Percentiles rank a stretch among this genome's conserved stretches.
Conservation (phyloP, 192 early-diverging fungal genomes). For the Coemansia sp. region DNA sequence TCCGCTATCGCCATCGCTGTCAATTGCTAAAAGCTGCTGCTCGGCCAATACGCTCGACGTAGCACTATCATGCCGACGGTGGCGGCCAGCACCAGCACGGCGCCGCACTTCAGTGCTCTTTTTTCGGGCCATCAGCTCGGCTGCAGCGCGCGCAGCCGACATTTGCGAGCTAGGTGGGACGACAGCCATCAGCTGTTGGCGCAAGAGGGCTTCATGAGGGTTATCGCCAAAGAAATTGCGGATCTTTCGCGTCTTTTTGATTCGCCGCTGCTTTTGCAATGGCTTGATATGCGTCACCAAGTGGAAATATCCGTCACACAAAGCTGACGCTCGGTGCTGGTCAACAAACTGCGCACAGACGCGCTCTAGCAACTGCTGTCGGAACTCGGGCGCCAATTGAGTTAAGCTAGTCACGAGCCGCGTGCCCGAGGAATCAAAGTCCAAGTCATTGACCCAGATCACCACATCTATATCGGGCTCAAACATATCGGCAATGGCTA, state of each 20-base stretch:
- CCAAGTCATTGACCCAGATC: conserved; percentile 55
- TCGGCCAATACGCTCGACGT: conserved; percentile 21
- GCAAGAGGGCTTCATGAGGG: conserved; percentile 57
- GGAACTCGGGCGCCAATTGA: conserved; percentile 29
- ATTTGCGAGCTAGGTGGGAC: conserved; percentile 51
- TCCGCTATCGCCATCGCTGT: conserved; percentile 40
- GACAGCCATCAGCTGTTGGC: conserved; percentile 53
- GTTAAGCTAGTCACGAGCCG: conserved; percentile 26
- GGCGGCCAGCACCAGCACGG: conserved; percentile 1
- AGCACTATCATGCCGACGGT: conserved; percentile 18
- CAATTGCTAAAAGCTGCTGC: conserved; percentile 25
- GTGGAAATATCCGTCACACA: conserved; percentile 58
- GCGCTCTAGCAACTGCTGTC: conserved; percentile 47
- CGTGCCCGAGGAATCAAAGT: conserved; percentile 17
- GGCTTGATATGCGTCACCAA: conserved; percentile 49
- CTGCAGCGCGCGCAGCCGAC: conserved; percentile 37
- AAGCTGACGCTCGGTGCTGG: conserved; percentile 11
- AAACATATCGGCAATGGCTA: conserved; percentile 34
- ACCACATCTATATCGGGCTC: conserved; percentile 53
- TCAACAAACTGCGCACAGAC: conserved; percentile 47
- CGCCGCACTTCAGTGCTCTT: conserved; percentile 14
- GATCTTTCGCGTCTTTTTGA: conserved; percentile 64
- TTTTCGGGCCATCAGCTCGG: conserved; percentile 44
- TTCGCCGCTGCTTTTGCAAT: conserved; percentile 58
- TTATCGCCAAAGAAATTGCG: conserved; percentile 69